Conservation (phyloP, 768 basidiomycete genomes). For the Phanerochaete sordida region DNA sequence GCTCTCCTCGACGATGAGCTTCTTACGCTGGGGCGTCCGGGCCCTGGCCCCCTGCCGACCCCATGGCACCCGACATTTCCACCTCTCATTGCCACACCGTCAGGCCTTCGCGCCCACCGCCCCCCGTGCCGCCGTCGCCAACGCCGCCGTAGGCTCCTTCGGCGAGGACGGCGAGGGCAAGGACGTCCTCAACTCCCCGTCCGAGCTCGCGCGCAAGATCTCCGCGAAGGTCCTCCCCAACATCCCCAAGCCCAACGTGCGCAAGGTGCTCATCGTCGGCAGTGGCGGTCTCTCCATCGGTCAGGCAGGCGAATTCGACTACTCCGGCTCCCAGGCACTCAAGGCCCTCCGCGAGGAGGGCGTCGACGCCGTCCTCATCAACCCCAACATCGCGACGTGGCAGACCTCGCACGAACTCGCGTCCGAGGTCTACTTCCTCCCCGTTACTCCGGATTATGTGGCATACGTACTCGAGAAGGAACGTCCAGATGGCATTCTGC, state of each 20-base stretch:
- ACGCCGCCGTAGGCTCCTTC: constrained; percentile 72
- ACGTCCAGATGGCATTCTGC: constrained; percentile 92
- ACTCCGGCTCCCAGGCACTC: constrained; percentile 97
- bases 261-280: constrained; percentile 94
- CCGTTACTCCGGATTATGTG: constrained; percentile 95
- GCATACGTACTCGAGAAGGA: constrained; percentile 99
- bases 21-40: constrained; percentile 10
- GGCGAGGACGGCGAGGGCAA: constrained; percentile 41
- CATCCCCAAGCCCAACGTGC: constrained; percentile 85
- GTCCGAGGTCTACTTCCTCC: constrained; percentile 95
- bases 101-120: constrained; percentile 40
- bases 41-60: constrained; percentile 4
- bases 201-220: constrained; percentile 88
- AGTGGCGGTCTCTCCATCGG: constrained; percentile 96
- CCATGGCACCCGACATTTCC: constrained; percentile 35
- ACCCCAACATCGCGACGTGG: constrained; percentile 99
- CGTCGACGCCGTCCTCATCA: constrained; percentile 91
- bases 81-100: constrained; percentile 37
- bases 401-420: constrained; percentile 98
- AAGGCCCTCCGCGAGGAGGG: constrained; percentile 97
- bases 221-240: constrained; percentile 94
- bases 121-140: constrained; percentile 62
- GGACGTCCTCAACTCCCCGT: constrained; percentile 87
- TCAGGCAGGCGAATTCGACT: constrained; percentile 99
- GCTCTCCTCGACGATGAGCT: constrained; percentile 8